Conservation (phyloP, 495 filamentous ascomycete genomes). For the Xanthoparmelia taractica region DNA sequence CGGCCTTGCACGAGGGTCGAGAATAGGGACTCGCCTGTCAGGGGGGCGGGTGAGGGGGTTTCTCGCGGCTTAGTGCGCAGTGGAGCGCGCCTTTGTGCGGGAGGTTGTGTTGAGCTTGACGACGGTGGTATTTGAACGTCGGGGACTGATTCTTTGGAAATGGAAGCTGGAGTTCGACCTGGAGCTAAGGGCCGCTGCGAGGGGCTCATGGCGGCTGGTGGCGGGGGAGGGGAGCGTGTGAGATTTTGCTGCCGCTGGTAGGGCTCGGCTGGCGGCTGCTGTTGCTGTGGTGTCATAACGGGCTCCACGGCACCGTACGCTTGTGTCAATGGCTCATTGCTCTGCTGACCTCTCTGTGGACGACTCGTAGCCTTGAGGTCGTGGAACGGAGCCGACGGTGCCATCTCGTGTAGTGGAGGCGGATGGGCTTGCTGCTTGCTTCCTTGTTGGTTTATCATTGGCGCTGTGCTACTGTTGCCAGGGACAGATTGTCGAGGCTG, state of each 20-base stretch:
- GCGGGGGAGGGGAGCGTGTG: neutral
- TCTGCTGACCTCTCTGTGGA: neutral
- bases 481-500: slow-evolving; percentile 5
- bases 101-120: neutral
- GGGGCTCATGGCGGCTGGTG: neutral
- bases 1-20: neutral
- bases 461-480: neutral
- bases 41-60: neutral
- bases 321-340: neutral
- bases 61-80: neutral
- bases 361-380: neutral
- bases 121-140: neutral
- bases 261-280: neutral
- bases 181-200: neutral
- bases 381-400: neutral
- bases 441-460: neutral
- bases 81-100: neutral
- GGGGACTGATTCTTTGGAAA: neutral
- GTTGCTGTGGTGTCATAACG: neutral
- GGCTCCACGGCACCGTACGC: neutral
- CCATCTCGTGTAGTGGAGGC: neutral
- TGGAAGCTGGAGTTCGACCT: neutral
- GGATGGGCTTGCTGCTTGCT: neutral
- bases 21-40: neutral
- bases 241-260: neutral